These are phyloP conservation scores for Dryas drummondii DNA, from an alignment of 306 rosid genomes.

Conservation along the genomic window DNA sequence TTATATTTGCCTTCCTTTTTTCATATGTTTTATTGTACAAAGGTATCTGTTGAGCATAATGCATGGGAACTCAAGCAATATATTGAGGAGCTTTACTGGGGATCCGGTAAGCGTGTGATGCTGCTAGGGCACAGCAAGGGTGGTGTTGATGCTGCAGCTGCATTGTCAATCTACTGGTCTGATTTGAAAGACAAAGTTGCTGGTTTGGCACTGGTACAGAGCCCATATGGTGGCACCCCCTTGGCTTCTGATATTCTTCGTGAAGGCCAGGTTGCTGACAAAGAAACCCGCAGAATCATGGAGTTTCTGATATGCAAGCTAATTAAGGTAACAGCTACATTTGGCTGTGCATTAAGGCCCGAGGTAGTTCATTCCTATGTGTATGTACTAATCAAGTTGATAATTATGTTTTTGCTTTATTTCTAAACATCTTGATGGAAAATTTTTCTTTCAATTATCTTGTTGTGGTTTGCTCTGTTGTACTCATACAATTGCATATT, in stretches of 20 bases:
- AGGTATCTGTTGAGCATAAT: slow-evolving; percentile 82
- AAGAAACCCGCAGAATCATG: slow-evolving; percentile 66
- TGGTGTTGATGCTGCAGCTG: slow-evolving; percentile 81
- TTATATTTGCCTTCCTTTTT: not conserved
- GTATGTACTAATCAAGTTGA: not conserved
- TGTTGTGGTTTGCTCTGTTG: not conserved
- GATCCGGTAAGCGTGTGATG: slow-evolving; percentile 74
- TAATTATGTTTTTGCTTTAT: too few species aligned
- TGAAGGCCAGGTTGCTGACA: slow-evolving; percentile 80
- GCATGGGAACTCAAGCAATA: slow-evolving; percentile 79
- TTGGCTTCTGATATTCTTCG: slow-evolving; percentile 78
- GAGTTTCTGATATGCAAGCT: slow-evolving; percentile 83
- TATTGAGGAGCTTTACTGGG: slow-evolving; percentile 85
- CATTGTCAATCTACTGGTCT: slow-evolving; percentile 62
- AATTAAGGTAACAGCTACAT: slow-evolving; percentile 54
- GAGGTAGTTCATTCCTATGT: not conserved
- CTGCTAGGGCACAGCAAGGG: slow-evolving; percentile 89
- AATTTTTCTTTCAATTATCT: too few species aligned
- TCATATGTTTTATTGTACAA: not conserved
- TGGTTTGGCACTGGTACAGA: slow-evolving; percentile 78
- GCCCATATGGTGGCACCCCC: slow-evolving; percentile 88
- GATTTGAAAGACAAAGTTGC: slow-evolving; percentile 80
- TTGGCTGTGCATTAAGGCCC: not conserved
- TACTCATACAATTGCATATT: not conserved
- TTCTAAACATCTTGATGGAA: too few species aligned